Base-by-base conservation (phyloP, 139 green algal species). In the Chlorella sp. region DNA sequence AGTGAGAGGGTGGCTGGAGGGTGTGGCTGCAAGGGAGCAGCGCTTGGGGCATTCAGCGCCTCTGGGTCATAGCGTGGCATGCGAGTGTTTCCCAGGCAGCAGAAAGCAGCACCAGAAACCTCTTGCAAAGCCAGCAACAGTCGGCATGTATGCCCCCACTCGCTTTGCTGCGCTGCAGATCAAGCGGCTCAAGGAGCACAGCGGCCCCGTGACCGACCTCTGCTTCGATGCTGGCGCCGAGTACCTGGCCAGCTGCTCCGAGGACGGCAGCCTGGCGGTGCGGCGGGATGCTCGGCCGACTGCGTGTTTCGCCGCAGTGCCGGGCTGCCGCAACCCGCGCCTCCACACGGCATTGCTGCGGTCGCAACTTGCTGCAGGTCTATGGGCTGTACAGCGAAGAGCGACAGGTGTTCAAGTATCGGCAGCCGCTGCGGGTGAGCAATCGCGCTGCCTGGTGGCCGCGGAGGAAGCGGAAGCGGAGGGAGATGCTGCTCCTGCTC, bases 221-320 rank as follows among this genome's bases (percentile, higher is more conserved):
- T 88, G 77, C 62, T 94, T 98, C 53, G 94, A 98, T 65, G 83
- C 77, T 14, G 68, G 73, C 8, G 84, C 83, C 2, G 95, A 98
- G 75, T 86, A 87, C 62, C 38, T 98, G 0, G 95, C 86, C 35
- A 95, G 84, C 68, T 93, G 90, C 67, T 94, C 90, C 1, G 83
- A 90, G 17, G 95, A 98, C 63, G 89, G 90, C 74, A 87, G 77
- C 27, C 81, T 96, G 0, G 83, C 81, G 80, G 90, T 98, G 76
- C 77, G 35, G 1, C 6, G 15, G 19, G 33, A 27, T 27, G 17
- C 41, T 43, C 12, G 1, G 21, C 8, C n/a, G n/a, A n/a, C n/a
- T n/a, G n/a, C n/a, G n/a, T n/a, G n/a, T n/a, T n/a, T n/a, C n/a
- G n/a, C n/a, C n/a, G n/a, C n/a, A n/a, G n/a, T n/a, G n/a, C n/a